Percentiles rank a stretch among this genome's conserved stretches.
These are phyloP conservation scores for Dictyostelium firmibasis DNA, from an alignment of 78 protist species.

Conservation along the genomic window DNA sequence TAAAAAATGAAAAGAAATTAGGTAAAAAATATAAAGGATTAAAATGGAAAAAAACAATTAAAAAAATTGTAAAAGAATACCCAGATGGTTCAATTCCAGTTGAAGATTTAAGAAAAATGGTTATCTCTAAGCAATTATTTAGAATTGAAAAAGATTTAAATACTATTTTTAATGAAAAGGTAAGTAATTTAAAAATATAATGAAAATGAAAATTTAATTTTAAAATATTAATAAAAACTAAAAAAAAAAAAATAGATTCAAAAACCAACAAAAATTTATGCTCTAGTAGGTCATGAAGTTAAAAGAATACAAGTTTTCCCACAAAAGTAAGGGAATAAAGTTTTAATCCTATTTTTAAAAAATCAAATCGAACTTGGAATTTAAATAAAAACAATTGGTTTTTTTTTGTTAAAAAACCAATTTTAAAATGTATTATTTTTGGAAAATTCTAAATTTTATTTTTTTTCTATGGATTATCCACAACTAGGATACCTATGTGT, in stretches of 20 bases:
- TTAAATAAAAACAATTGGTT: no score
- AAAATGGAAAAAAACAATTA: constrained; percentile 10
- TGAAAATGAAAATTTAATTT: not conserved
- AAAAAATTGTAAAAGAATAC: not conserved
- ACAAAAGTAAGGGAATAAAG: not conserved
- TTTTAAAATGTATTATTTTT: no score
- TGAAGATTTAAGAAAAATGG: not conserved
- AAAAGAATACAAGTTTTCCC: not conserved
- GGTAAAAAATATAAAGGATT: not conserved
- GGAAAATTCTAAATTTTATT: no score
- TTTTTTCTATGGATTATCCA: no score
- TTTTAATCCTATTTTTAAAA: no score
- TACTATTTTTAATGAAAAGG: not conserved
- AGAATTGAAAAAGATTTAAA: constrained; percentile 4
- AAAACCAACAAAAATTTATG: not conserved
- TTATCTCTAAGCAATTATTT: not conserved
- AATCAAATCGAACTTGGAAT: no score
- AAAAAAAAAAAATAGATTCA: not conserved
- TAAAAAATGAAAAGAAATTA: not conserved
- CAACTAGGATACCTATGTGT: no score
- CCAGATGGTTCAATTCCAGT: not conserved
- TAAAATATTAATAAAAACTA: no score
- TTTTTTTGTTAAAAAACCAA: no score
- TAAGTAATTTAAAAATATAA: no score
- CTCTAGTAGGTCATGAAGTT: not conserved